Base-by-base conservation (phyloP, 176 grass and related monocot species). In the Cenchrus purpureus region DNA sequence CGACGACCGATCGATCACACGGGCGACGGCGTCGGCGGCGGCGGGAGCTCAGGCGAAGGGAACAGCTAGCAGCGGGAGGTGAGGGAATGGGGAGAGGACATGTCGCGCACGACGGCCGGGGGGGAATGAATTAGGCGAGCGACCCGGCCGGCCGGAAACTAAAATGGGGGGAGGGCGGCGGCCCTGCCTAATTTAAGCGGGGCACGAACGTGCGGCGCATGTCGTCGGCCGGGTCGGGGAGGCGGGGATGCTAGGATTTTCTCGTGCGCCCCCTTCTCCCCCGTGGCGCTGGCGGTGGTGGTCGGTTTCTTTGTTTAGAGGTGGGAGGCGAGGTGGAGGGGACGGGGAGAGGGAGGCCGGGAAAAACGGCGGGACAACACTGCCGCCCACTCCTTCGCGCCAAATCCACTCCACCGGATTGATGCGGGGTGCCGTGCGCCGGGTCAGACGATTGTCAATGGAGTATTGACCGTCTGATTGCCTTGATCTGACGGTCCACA, bases 181-280 rank as follows among this genome's bases (percentile, higher is more conserved):
- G 62, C 53, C 8, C 16, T 31, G 54, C 17, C 85, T 87, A 87
- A 78, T 82, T 93, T 93, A 85, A 85, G 88, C 71, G n/a, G 66
- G 85, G 32, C 10, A 31, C 77, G 45, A 82, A 93, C 77, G 91
- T 93, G 88, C 85, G 88, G 85, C 78, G 82, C 87, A 92, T 83
- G 79, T 80, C 84, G 85, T 80, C 80, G 85, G 63, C 49, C 74
- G 70, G 8, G 62, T 4, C 4, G 11, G 9, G 9, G 73, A 7
- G 17, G 15, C 43, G 14, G 78, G 73, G 14, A 51, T 71, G 10
- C 52, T 54, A 54, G 13, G 5, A 54, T 34, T 74, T 74, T 55
- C 72, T 55, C 71, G 71, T 74, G 71, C 71, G 75, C 40, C 11
- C 45, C 31, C 49, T 29, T 53, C 49, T 32, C 28, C 71, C 25